Percentiles rank a stretch among this genome's conserved stretches.
Evolutionary conservation across 176 grass and related monocot species (phyloP).

Genomic region (Poa pratensis): DNA sequence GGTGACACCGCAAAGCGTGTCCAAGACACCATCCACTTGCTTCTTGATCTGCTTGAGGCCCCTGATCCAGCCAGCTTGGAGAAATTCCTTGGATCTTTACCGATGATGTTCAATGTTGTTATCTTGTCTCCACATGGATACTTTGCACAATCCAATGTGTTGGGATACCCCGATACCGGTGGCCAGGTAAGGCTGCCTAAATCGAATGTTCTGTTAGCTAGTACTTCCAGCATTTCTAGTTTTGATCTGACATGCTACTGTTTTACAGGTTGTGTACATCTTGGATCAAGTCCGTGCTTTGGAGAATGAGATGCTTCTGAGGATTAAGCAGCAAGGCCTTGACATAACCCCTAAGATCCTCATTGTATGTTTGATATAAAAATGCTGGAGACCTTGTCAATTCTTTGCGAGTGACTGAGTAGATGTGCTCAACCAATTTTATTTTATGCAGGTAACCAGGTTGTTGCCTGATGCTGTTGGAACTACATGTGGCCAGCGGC

Average conservation of each 20-base stretch:
- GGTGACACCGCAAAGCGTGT: slow-evolving; percentile 80
- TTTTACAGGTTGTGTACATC: slow-evolving; percentile 86
- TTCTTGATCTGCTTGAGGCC: slow-evolving; percentile 94
- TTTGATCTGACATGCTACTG: slow-evolving; percentile 35
- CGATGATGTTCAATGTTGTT: slow-evolving; percentile 97
- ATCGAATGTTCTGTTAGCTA: background rate
- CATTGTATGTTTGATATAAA: slow-evolving; percentile 63
- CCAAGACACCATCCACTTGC: slow-evolving; percentile 78
- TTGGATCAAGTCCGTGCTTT: slow-evolving; percentile 97
- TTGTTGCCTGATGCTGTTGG: slow-evolving; percentile 96
- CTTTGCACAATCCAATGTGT: slow-evolving; percentile 97
- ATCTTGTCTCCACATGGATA: slow-evolving; percentile 97
- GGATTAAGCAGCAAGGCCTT: slow-evolving; percentile 99
- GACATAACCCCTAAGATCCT: slow-evolving; percentile 94
- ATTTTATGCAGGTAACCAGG: slow-evolving; percentile 76
- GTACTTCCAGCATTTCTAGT: background rate
- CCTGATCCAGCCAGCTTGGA: slow-evolving; percentile 95
- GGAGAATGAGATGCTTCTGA: slow-evolving; percentile 97
- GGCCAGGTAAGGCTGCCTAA: slow-evolving; percentile 70
- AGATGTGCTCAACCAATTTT: slow-evolving; percentile 17
- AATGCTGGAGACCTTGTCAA: background rate
- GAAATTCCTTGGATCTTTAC: slow-evolving; percentile 90
- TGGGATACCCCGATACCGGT: slow-evolving; percentile 97
- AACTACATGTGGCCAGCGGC: slow-evolving; percentile 84
- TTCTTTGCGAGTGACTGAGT: slow-evolving; percentile 14